Conservation (phyloP, 2,329 filamentous ascomycete genomes). For the Pseudocercospora eumusae region DNA sequence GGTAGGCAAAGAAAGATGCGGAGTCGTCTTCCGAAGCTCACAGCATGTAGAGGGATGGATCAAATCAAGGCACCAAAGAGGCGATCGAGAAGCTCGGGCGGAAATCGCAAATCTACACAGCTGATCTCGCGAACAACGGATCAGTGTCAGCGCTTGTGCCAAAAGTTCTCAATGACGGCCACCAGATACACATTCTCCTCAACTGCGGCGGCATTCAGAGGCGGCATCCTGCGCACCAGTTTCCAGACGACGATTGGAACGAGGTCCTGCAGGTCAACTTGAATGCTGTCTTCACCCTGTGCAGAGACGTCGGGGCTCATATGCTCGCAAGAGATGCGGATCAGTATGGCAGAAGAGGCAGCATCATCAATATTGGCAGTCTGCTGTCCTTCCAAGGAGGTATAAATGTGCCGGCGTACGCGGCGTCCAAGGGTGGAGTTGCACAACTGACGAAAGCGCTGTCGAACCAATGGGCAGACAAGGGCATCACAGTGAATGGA, state of each 20-base stretch:
- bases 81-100: constrained; percentile 66
- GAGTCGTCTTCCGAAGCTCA: constrained; percentile 9
- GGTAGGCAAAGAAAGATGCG: constrained; percentile 33
- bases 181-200: constrained; percentile 72
- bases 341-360: constrained; percentile 60
- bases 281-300: constrained; percentile 74
- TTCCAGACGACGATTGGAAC: constrained; percentile 76
- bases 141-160: constrained; percentile 64
- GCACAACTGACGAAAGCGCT: constrained; percentile 82
- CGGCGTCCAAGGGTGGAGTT: constrained; percentile 81
- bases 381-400: constrained; percentile 84
- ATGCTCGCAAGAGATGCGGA: constrained; percentile 63
- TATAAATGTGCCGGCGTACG: constrained; percentile 84
- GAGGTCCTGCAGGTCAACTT: constrained; percentile 87
- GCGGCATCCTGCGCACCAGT: constrained; percentile 71
- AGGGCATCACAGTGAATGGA: constrained; percentile 81
- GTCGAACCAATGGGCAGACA: constrained; percentile 80
- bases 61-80: constrained; percentile 59
- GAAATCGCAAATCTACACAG: constrained; percentile 66
- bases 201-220: constrained; percentile 88
- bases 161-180: constrained; percentile 60
- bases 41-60: constrained; percentile 54
- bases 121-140: constrained; percentile 64
- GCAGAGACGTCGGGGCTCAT: constrained; percentile 75
- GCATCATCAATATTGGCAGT: constrained; percentile 81